Base-by-base conservation (phyloP, 2,329 filamentous ascomycete species). In the Hypocrella siamensis region DNA sequence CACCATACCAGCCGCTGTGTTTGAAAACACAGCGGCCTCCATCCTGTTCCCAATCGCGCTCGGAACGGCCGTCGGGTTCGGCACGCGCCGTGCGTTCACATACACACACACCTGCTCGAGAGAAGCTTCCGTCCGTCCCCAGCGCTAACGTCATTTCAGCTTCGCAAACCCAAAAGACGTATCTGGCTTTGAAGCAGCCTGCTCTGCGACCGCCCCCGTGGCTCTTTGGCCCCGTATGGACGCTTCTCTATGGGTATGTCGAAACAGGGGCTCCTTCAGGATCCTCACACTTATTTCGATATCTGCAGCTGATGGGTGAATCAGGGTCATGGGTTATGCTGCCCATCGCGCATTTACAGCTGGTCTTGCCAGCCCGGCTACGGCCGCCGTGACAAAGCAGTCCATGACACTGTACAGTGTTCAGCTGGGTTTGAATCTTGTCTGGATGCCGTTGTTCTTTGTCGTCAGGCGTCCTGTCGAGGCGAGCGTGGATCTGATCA, bases 391-490 rank as follows among this genome's bases (percentile, higher is more conserved):
- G 33, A 73, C 79, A 32, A 70, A 70, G 49, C 65, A 74, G 41
- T 79, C 76, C 42, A 28, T 82, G 35, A 82, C 79, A 0, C 66
- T 94, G 19, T 94, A 93, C 61, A 81, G 80, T 3, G 63, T 85
- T 37, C 86, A 94, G 57, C 74, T 94, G 6, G 80, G 68, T 9
- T 64, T 94, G 31, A 94, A 94, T 52, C 62, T 93, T 19, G 54
- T 78, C 33, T 96, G 83, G 83, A 94, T 85, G 70, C 88, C 88
- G 10, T 67, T 94, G 9, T 94, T 94, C 67, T 94, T 93, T 50
- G 67, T 70, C n/a, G 49, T 78, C 31, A 75, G 77, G 40, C 70
- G 72, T 12, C 84, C 85, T 1, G 64, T 78, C 32, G 70, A 74
- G 47, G 85, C 86, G 4, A 73, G 82, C 6, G 66, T 67, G 18